A percentile compares a stretch with the other conserved stretches of the same genome.
phyloP scores from a whole-genome alignment of 768 basidiomycete species.

The Agrocybe chaxingu region DNA sequence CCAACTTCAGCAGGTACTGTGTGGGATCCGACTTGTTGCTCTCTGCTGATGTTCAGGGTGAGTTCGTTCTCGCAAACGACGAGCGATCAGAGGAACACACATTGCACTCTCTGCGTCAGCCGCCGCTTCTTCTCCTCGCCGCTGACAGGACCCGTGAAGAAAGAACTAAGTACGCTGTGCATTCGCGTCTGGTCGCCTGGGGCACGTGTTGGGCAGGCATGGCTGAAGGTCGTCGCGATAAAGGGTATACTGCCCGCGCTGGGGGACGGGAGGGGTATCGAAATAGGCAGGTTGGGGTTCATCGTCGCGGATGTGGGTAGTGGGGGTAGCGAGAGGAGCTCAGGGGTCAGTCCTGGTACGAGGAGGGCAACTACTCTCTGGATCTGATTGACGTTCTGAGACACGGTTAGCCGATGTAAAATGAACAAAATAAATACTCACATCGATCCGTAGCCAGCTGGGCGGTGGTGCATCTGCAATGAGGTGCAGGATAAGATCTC shows the following conservation, averaged over 20 bases:
- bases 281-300: constrained; percentile 44
- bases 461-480: constrained; percentile 80
- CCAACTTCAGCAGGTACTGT: constrained; percentile 69
- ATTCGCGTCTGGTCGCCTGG: constrained; percentile 85
- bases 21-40: constrained; percentile 59
- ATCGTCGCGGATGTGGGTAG: constrained; percentile 64
- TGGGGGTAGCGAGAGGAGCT: constrained; percentile 68
- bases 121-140: constrained; percentile 77
- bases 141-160: constrained; percentile 80
- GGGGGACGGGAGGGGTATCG: constrained; percentile 34
- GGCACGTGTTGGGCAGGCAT: constrained; percentile 90
- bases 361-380: constrained; percentile 78
- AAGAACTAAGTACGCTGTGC: constrained; percentile 80
- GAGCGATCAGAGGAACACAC: constrained; percentile 24
- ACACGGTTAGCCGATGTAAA: constrained; percentile 2
- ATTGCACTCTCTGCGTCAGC: constrained; percentile 33
- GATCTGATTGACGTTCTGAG: constrained; percentile 69
- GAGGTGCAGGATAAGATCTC: constrained; percentile 83
- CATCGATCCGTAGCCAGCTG: constrained; percentile 85
- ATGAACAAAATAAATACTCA: constrained; percentile 25
- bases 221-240: constrained; percentile 79
- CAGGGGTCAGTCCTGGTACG: constrained; percentile 82
- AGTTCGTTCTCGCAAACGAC: background rate
- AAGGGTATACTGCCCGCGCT: constrained; percentile 49
- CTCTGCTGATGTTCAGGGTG: constrained; percentile 42